Evolutionary conservation across 345 rosid genomes (phyloP), one percentile per base, ranked within the genome.

Genomic region (Crucihimalaya himalaica): DNA sequence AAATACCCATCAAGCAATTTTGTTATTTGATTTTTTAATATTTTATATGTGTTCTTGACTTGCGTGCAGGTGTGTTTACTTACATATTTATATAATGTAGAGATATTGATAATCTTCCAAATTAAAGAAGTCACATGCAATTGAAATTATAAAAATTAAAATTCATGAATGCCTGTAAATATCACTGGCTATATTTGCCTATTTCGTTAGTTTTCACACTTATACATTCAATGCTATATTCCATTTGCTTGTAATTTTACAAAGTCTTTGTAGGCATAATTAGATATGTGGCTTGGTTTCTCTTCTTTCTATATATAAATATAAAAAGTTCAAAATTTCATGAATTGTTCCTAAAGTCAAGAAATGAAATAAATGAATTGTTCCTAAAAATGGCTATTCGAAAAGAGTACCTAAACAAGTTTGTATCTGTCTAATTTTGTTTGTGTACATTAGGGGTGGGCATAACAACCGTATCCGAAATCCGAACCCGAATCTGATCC

Each of bases 191-290:
- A 20, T 32, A 58, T 31, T 45, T 32, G 7, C 48, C 74, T 58
- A 58, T 56, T 70, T 58, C 5, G 59, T 59, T 8, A n/a, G 21
- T 34, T 59, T 70, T 70, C 66, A 70, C 75, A 48, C 67, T 59
- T 48, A 37, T 4, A 60, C 75, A 60, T 71, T 71, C 59, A 71
- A 59, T 60, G 66, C 6, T 68, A 13, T 28, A 39, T 40, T 42
- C 53, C 15, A 1, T 54, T 68, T 68, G 53, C 48, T 6, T 39
- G 48, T 39, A 60, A 7, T 19, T 12, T 59, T 20, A 58, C 29
- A 0, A 59, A 12, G 46, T 59, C 64, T 59, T 12, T 14, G 5
- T 54, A 53, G 19, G 19, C 27, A 53, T 27, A 14, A 27, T n/a
- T 29, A 23, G n/a, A 25, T 18, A 10, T 56, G n/a, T n/a, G n/a